Base-by-base conservation (phyloP, 2,329 filamentous ascomycete genomes). In the Claviceps citrina region DNA sequence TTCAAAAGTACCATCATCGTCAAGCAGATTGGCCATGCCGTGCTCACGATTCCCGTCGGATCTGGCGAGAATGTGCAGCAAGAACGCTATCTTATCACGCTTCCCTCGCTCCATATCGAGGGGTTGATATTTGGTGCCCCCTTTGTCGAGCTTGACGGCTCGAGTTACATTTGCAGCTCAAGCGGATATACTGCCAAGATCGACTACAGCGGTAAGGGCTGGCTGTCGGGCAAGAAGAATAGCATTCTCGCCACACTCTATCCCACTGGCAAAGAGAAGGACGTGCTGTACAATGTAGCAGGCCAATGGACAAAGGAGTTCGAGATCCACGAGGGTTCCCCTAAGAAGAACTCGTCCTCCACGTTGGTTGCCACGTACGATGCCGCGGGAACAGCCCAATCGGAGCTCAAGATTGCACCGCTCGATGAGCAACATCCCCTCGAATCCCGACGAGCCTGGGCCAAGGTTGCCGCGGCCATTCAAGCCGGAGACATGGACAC, bases 171-270 rank as follows among this genome's bases (percentile, higher is more conserved):
- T 52, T 75, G 78, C 41, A 91, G 84, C 47, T 91, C 81, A 19
- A 81, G 79, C 2, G 89, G 91, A 39, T 95, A 81, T 64, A 81
- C 85, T 4, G 75, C 84, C 47, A 87, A 85, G 64, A 83, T 96
- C 53, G 85, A 94, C 57, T 98, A 94, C 66, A 82, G 77, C 45
- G 87, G 89, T 53, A 89, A 85, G 58, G 89, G 89, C 43, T 98
- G 89, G 89, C 62, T 98, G 8, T 86, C 81, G 34, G 91, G 89
- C 49, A 93, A 93, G 70, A 95, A 94, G 68, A 96, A 96, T 65
- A 82, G 73, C 42, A 85, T 96, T 57, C 76, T 68, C 10, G 89
- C 86, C 12, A 69, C 68, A 19, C 58, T 96, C 42, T 86, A 81
- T 63, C 71, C 67, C 13, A 76, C 83, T 60, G 62, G 76, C 64